Conservation (phyloP, 495 filamentous ascomycete genomes). For the Chaetomium fimeti region DNA sequence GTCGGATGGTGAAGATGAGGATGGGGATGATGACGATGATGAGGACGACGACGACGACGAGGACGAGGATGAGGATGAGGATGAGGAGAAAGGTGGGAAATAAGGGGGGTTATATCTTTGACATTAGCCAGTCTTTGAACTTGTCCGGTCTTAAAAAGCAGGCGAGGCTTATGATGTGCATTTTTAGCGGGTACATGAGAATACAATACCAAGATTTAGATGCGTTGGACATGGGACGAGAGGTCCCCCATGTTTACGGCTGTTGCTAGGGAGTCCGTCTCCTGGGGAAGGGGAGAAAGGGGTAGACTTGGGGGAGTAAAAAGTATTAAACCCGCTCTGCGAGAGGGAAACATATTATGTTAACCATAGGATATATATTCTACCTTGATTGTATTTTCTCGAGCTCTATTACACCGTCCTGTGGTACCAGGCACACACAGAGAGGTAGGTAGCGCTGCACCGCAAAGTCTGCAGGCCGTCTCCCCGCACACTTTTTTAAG, state of each 20-base stretch:
- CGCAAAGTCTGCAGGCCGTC: conserved; percentile 7
- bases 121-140: background rate
- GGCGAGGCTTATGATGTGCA: conserved; percentile 7
- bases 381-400: no score
- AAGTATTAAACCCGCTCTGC: no score
- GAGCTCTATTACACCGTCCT: no score
- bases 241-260: background rate
- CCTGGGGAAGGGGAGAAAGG: background rate
- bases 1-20: conserved; percentile 76
- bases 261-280: background rate
- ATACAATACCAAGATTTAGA: conserved; percentile 5
- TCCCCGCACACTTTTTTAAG: conserved; percentile 11
- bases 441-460: background rate
- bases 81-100: background rate
- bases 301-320: no score
- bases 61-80: conserved; percentile 32
- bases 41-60: conserved; percentile 52
- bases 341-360: no score
- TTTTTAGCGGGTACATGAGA: conserved; percentile 12
- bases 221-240: background rate
- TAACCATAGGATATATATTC: no score
- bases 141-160: conserved; percentile 9
- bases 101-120: no score
- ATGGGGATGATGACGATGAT: conserved; percentile 62
- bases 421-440: no score